A percentile compares a stretch with the other conserved stretches of the same genome.
These are phyloP conservation scores for Inga laurina DNA, from an alignment of 306 rosid species.

Conservation along the genomic window DNA sequence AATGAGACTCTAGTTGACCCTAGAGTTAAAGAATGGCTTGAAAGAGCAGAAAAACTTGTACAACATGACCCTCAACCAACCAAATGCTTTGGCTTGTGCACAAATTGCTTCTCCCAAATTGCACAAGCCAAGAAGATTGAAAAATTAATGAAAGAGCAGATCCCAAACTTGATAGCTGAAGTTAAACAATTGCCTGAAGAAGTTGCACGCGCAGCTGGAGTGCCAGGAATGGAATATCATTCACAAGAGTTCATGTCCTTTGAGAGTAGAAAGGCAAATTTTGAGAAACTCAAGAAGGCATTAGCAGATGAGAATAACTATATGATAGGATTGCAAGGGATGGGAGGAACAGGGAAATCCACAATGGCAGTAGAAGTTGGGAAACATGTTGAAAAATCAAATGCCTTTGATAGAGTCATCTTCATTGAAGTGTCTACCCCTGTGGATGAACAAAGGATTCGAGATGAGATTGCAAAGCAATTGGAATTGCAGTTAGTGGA, in stretches of 20 bases:
- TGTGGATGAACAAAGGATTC: background rate
- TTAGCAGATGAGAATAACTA: background rate
- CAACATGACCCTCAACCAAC: background rate
- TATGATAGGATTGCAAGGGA: background rate
- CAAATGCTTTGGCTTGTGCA: background rate
- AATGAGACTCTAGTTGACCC: background rate
- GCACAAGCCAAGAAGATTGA: background rate
- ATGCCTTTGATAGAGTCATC: constrained; percentile 21
- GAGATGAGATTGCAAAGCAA: constrained; percentile 4
- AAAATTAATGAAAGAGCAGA: background rate
- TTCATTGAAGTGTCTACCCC: constrained; percentile 4
- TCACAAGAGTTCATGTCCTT: background rate
- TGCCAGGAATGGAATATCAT: background rate
- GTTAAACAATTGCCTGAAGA: background rate
- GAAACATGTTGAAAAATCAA: background rate
- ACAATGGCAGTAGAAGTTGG: background rate
- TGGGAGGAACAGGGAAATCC: constrained; percentile 1
- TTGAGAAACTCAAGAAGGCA: background rate
- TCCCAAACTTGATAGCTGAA: background rate
- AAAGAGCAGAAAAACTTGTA: background rate
- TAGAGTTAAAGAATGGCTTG: background rate
- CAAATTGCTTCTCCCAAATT: background rate
- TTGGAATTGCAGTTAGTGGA: background rate
- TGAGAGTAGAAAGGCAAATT: background rate
- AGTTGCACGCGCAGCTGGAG: background rate